Evolutionary conservation across 495 filamentous ascomycete species (phyloP), one percentile per base, ranked within the genome.

Genomic region (Podospora fimiseda): DNA sequence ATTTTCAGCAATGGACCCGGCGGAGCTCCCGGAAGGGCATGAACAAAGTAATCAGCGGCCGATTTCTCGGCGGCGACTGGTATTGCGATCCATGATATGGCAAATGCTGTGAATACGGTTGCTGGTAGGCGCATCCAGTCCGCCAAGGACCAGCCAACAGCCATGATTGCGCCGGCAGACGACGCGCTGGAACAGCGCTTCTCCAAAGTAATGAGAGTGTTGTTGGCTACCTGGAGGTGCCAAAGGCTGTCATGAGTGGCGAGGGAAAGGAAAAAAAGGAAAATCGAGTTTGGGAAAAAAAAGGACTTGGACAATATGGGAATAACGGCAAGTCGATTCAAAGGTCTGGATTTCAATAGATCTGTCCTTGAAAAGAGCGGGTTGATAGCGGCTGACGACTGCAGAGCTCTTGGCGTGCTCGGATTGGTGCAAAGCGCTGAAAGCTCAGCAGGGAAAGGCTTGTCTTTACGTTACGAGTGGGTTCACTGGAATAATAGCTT

Each of bases 21-120:
- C 13, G 93, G 93, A n/a, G 82, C 83, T 27, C 93, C 93, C 3
- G 93, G 93, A 16, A 98, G 74, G 8, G 79, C 79, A 53, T 80
- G 79, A 19, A 98, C 85, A 73, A 85, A 98, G 69, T 96, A 98
- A 67, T 97, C 93, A 18, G 82, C 88, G 21, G 90, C 84, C 2
- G 78, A 76, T 43, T 52, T 58, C 3, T 70, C 71, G 42, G 72
- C 71, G 27, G 51, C 54, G 22, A 59, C 65, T 21, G 66, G 46
- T 36, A 41, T 51, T 14, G 66, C 52, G 2, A 62, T 49, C 60
- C 68, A 71, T 52, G 63, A 63, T 11, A 75, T 45, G 27, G 65
- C 57, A 48, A 70, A 49, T 48, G 69, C 63, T 16, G 68, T 60
- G 44, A 65, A 56, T 51, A 64, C 53, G 57, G 63, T 30, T 20